Conservation (phyloP, 345 rosid species). For the Eucalyptus regnans region DNA sequence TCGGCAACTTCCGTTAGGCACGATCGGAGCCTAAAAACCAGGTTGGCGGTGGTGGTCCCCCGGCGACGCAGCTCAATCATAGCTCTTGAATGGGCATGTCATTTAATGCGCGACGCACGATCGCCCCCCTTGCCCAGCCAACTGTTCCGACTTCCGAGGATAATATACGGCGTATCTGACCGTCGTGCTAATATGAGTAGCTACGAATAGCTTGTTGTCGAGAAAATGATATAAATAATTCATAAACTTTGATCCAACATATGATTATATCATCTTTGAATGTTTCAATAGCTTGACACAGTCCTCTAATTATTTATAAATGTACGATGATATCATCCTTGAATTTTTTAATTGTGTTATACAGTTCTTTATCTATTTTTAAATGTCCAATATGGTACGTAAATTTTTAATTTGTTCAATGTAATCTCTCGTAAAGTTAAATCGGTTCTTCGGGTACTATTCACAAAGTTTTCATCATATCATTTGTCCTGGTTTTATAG, state of each 20-base stretch:
- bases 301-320: background rate
- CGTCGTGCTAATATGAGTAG: background rate
- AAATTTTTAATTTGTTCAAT: accelerated
- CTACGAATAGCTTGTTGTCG: background rate
- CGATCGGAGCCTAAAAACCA: background rate
- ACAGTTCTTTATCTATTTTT: background rate
- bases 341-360: background rate
- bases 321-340: accelerated
- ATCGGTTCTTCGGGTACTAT: background rate
- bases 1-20: background rate
- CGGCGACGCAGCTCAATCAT: background rate
- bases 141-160: background rate
- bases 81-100: background rate
- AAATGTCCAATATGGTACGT: accelerated
- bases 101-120: background rate
- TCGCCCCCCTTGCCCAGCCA: background rate
- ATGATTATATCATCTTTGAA: background rate
- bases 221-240: background rate
- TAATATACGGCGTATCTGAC: background rate
- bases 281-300: background rate
- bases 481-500: background rate
- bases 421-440: background rate
- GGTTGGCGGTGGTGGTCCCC: background rate
- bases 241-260: accelerated
- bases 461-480: background rate